Evolutionary conservation across 371 early-diverging fungal genomes (phyloP), one percentile per base, ranked within the genome.

Genomic region (Mortierella sp.): DNA sequence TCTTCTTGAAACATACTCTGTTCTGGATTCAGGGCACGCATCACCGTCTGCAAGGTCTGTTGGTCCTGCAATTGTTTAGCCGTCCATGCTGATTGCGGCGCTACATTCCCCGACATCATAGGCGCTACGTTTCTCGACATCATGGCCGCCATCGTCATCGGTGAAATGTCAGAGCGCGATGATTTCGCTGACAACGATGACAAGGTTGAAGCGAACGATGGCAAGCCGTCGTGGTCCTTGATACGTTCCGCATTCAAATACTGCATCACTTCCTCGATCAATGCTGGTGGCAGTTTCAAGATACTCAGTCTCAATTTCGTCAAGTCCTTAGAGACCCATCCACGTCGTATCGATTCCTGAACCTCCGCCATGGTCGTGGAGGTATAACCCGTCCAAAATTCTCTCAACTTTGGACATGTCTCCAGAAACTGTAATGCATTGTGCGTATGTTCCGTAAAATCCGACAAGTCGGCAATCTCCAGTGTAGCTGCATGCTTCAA

Each of bases 231-330:
- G 7, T 4, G 21, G 28, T 58, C 60, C 18, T 34, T 14, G 21
- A 54, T 61, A 21, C 66, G 47, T 23, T 43, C 48, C 2, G 72
- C 67, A 2, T 38, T 39, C 49, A 72, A 28, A 28, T 49, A 50
- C 39, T 28, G 58, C 67, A 72, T 66, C 34, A 72, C 60, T 5
- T 26, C 61, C 5, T 67, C 62, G 21, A 72, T 72, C 28, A 65
- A n/a, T 7, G 42, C 54, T 0, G 72, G 67, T 0, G 66, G 58
- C 30, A 72, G 42, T 9, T 61, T 61, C 2, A 41, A 30, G 46
- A 72, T 72, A 16, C 50, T 34, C 31, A 72, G 54, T 28, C 72
- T 56, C 24, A 72, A 47, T 21, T 60, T 67, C 18, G 23, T 41
- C 39, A 72, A 48, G 0, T 39, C 23, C 26, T 48, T 30, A 38